Evolutionary conservation across 2,329 filamentous ascomycete species (phyloP).

Genomic region (Zasmidium cellare): DNA sequence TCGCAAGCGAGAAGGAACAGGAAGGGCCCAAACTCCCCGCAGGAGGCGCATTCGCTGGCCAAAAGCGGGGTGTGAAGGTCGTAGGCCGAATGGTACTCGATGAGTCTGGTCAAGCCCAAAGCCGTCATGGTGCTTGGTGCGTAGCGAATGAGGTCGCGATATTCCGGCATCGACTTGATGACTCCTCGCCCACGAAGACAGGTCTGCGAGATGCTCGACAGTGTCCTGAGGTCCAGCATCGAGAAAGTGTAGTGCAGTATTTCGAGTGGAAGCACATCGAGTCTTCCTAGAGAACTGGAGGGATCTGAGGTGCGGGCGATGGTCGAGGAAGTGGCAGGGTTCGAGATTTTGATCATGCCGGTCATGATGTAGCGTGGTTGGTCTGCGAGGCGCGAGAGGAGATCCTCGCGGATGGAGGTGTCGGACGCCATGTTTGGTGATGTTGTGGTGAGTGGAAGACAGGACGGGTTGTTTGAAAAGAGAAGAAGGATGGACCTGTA

Average conservation of each 20-base stretch:
- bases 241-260: constrained; percentile 10
- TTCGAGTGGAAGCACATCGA: constrained; percentile 10
- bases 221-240: constrained; percentile 10
- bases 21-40: constrained; percentile 8
- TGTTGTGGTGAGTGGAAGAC: background rate
- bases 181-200: constrained; percentile 4
- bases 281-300: background rate
- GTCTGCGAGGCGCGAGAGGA: constrained; percentile 33
- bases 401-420: constrained; percentile 11
- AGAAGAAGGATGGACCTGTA: background rate
- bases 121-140: constrained; percentile 6
- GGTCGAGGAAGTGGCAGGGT: background rate
- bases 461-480: no score
- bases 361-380: constrained; percentile 7
- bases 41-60: constrained; percentile 3
- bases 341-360: constrained; percentile 3
- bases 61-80: constrained; percentile 6
- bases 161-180: constrained; percentile 7
- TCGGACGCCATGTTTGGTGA: background rate
- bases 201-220: constrained; percentile 8
- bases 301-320: background rate
- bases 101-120: constrained; percentile 5
- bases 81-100: constrained; percentile 2
- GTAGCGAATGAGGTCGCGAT: constrained; percentile 9
- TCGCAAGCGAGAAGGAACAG: constrained; percentile 9